Evolutionary conservation across 139 green algal genomes (phyloP).

Genomic region (Tetraselmis striata): DNA sequence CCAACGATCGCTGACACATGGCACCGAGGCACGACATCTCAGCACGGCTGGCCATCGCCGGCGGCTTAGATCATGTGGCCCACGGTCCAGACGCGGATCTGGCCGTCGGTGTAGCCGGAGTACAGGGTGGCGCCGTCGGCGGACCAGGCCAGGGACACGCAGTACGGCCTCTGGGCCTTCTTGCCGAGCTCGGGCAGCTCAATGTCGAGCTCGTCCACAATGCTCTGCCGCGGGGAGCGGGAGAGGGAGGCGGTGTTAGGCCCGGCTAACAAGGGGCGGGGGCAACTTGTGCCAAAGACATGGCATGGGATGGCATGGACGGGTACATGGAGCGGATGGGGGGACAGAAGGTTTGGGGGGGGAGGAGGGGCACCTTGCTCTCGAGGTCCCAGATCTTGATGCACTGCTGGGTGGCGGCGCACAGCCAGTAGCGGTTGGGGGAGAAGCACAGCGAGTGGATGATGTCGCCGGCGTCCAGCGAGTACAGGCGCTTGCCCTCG

Average conservation of each 20-base stretch:
- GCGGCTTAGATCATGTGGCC: slow-evolving; percentile 32
- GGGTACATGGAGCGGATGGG: too few species aligned
- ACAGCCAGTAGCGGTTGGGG: slow-evolving; percentile 99
- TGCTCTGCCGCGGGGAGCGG: slow-evolving; percentile 50
- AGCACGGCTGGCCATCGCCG: not conserved
- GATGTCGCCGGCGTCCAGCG: slow-evolving; percentile 92
- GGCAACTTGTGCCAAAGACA: too few species aligned
- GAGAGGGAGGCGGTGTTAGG: not conserved
- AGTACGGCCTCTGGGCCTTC: slow-evolving; percentile 83
- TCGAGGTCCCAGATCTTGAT: slow-evolving; percentile 98
- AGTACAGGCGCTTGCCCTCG: slow-evolving; percentile 99
- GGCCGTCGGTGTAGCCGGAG: slow-evolving; percentile 78
- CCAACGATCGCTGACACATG: too few species aligned
- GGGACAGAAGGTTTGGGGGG: too few species aligned
- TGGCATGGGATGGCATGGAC: too few species aligned
- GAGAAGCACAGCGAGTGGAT: slow-evolving; percentile 98
- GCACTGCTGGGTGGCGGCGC: slow-evolving; percentile 82
- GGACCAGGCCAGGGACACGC: slow-evolving; percentile 89
- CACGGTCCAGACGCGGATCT: slow-evolving; percentile 73
- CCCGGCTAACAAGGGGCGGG: not conserved
- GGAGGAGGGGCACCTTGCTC: slow-evolving; percentile 35
- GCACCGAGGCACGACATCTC: not conserved
- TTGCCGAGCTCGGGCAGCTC: slow-evolving; percentile 49
- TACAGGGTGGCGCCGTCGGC: slow-evolving; percentile 95
- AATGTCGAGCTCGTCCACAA: slow-evolving; percentile 84